These are phyloP conservation scores for Euphorbia pulcherrima DNA, from an alignment of 345 rosid species.

Conservation along the genomic window DNA sequence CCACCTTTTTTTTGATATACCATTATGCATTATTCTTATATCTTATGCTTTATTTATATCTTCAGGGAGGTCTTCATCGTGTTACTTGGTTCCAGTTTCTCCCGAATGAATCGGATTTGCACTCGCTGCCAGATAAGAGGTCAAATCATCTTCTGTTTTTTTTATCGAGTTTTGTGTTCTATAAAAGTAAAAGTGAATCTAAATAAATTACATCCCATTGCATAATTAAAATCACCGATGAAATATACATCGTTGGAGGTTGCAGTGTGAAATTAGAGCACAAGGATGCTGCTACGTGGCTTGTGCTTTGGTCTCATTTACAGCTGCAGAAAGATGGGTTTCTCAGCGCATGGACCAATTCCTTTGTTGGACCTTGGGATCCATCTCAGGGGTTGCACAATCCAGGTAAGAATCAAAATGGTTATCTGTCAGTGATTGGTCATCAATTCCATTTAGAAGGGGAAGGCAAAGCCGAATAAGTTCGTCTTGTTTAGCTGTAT, in stretches of 20 bases:
- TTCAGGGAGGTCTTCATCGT: conserved; percentile 80
- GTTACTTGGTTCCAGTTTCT: conserved; percentile 97
- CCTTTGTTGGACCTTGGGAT: conserved; percentile 99
- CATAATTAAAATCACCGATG: conserved; percentile 7
- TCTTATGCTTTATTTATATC: conserved; percentile 12
- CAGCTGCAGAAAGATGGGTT: conserved; percentile 83
- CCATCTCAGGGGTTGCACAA: conserved; percentile 97
- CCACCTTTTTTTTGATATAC: not conserved
- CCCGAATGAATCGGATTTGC: conserved; percentile 78
- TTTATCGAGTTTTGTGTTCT: not conserved
- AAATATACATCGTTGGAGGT: conserved; percentile 21
- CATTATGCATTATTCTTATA: not conserved
- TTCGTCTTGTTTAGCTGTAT: not conserved
- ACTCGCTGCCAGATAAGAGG: conserved; percentile 68
- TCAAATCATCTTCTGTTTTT: conserved; percentile 15
- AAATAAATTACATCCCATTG: not conserved
- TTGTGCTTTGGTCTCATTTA: conserved; percentile 86
- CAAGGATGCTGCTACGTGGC: conserved; percentile 74
- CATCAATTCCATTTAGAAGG: conserved; percentile 4
- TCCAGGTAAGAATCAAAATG: conserved; percentile 61
- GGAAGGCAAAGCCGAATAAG: not conserved
- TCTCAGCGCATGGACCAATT: conserved; percentile 93
- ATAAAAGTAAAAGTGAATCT: conserved; percentile 14
- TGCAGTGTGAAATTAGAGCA: conserved; percentile 67
- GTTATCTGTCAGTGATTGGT: not conserved